Evolutionary conservation across 2,329 filamentous ascomycete genomes (phyloP).

Genomic region (Diaporthe caulivora): DNA sequence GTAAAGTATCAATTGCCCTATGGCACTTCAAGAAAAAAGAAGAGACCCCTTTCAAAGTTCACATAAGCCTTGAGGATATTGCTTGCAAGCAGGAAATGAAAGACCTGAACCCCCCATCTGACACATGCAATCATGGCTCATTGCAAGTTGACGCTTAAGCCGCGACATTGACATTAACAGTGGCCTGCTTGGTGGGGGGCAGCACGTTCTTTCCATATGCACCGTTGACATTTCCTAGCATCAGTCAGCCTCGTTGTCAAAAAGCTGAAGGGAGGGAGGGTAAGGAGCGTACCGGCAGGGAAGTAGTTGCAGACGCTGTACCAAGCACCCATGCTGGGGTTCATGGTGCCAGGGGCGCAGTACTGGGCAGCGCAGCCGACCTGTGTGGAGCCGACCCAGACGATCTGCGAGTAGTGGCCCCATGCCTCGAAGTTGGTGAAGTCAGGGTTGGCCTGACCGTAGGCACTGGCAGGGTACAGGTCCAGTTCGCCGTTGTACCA

Average conservation of each 20-base stretch:
- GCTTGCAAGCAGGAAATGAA: background rate
- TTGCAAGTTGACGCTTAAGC: slow-evolving; percentile 12
- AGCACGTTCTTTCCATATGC: slow-evolving; percentile 64
- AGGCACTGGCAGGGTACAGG: slow-evolving; percentile 66
- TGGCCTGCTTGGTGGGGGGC: slow-evolving; percentile 52
- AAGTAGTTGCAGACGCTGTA: slow-evolving; percentile 93
- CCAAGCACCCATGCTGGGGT: slow-evolving; percentile 65
- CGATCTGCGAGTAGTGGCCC: slow-evolving; percentile 83
- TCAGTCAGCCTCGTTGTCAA: slow-evolving; percentile 40
- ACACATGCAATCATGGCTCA: background rate
- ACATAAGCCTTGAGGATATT: background rate
- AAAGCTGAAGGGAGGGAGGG: background rate
- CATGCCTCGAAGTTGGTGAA: slow-evolving; percentile 73
- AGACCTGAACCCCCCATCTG: background rate
- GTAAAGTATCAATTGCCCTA: slow-evolving; percentile 15
- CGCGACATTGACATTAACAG: slow-evolving; percentile 43
- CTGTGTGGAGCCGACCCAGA: slow-evolving; percentile 73
- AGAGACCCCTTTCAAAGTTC: background rate
- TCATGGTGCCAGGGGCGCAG: slow-evolving; percentile 66
- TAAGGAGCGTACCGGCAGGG: slow-evolving; percentile 68
- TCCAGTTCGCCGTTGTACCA: slow-evolving; percentile 90
- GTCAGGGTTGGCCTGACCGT: slow-evolving; percentile 70
- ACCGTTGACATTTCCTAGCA: slow-evolving; percentile 65
- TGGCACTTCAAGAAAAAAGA: slow-evolving; percentile 5
- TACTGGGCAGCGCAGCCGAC: slow-evolving; percentile 73